Percentiles rank a stretch among this genome's conserved stretches.
phyloP scores from a whole-genome alignment of 345 rosid species.

The Linum usitatissimum region DNA sequence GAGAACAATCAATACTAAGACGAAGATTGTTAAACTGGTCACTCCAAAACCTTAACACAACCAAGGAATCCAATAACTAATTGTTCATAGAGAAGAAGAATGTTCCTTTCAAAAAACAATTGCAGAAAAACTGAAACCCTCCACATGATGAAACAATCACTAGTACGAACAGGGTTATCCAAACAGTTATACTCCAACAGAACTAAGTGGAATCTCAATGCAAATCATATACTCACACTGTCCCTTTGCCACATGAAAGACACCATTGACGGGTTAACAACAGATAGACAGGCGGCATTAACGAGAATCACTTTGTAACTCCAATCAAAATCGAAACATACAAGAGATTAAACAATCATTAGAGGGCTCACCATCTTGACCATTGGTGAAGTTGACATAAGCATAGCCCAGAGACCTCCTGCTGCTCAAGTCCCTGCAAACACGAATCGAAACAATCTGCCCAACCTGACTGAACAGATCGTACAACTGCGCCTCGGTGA shows the following conservation, averaged over 20 bases:
- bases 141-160: not conserved
- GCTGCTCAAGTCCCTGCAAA: conserved; percentile 63
- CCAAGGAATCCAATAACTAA: not conserved
- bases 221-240: not conserved
- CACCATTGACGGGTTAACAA: not conserved
- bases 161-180: not conserved
- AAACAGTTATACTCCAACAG: not conserved
- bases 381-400: conserved; percentile 65
- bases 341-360: not conserved
- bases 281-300: not conserved
- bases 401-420: conserved; percentile 87
- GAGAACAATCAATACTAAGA: no score
- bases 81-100: not conserved
- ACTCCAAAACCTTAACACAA: no score
- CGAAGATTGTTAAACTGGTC: no score
- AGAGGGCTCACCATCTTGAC: conserved; percentile 53
- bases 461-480: conserved; percentile 79
- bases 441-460: conserved; percentile 72
- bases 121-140: not conserved
- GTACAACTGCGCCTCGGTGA: conserved; percentile 71
- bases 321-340: conserved; percentile 3
- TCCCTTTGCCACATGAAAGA: not conserved
- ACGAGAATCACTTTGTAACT: not conserved
- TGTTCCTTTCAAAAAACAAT: not conserved
- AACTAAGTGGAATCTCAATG: not conserved